A percentile compares a stretch with the other conserved stretches of the same genome.
Evolutionary conservation across 176 grass and related monocot genomes (phyloP).

Genomic region (Juncus inflexus): DNA sequence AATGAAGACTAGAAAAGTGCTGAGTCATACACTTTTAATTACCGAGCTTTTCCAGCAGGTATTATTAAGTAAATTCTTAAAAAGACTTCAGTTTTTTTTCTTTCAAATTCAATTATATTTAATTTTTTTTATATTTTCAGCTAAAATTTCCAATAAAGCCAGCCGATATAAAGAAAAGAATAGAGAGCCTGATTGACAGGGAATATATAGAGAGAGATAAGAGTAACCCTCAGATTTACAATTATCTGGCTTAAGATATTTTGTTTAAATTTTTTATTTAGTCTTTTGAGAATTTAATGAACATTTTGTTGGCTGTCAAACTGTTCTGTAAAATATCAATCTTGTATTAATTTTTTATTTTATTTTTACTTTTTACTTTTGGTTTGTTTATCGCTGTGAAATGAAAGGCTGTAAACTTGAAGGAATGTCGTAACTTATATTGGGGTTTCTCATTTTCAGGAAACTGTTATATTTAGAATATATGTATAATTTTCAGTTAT

Average conservation of each 20-base stretch:
- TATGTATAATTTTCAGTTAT: too few relatives aligned
- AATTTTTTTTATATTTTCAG: conserved; percentile 37
- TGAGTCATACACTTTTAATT: conserved; percentile 97
- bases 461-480: too few relatives aligned
- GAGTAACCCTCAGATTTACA: conserved; percentile 99
- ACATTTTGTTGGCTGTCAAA: too few relatives aligned
- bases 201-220: conserved; percentile 96
- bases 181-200: conserved; percentile 93
- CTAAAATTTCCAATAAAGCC: conserved; percentile 99
- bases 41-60: conserved; percentile 99
- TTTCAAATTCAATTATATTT: conserved; percentile 3
- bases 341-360: too few relatives aligned
- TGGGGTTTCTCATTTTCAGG: too few relatives aligned
- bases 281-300: too few relatives aligned
- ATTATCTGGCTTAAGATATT: conserved; percentile 73
- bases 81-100: background rate
- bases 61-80: background rate
- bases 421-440: too few relatives aligned
- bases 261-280: too few relatives aligned
- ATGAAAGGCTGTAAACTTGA: too few relatives aligned
- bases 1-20: conserved; percentile 96
- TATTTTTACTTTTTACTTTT: too few relatives aligned
- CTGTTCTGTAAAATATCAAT: too few relatives aligned
- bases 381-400: too few relatives aligned
- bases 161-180: conserved; percentile 96